A percentile compares a stretch with the other conserved stretches of the same genome.
These are phyloP conservation scores for Lactifluus piperatus DNA, from an alignment of 768 basidiomycete species.

Conservation along the genomic window DNA sequence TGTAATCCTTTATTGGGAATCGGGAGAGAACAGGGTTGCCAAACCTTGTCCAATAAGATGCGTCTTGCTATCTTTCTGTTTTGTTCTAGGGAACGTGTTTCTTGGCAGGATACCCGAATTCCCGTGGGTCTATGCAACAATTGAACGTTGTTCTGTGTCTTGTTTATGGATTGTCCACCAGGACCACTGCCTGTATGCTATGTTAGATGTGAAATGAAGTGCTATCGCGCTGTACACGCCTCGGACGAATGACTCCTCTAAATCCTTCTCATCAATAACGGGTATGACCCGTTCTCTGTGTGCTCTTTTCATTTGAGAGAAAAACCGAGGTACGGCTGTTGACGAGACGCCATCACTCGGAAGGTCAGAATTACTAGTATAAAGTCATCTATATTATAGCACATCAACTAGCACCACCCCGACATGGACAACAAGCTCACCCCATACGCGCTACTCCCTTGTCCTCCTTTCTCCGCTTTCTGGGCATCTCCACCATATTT, in stretches of 20 bases:
- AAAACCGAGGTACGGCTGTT: slow-evolving; percentile 35
- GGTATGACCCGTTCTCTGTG: slow-evolving; percentile 57
- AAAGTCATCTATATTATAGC: slow-evolving; percentile 21
- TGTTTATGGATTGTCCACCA: slow-evolving; percentile 96
- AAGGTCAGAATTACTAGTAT: slow-evolving; percentile 16
- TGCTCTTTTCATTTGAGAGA: slow-evolving; percentile 63
- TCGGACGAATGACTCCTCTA: slow-evolving; percentile 84
- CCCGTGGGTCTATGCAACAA: slow-evolving; percentile 85
- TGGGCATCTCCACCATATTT: slow-evolving; percentile 39
- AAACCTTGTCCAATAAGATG: slow-evolving; percentile 63
- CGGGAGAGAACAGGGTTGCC: background rate
- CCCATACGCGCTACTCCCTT: background rate
- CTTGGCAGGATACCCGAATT: slow-evolving; percentile 78
- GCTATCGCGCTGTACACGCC: slow-evolving; percentile 38
- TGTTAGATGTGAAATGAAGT: slow-evolving; percentile 6
- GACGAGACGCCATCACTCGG: slow-evolving; percentile 10
- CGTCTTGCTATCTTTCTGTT: slow-evolving; percentile 75
- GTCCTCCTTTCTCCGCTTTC: slow-evolving; percentile 25
- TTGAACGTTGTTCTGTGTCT: slow-evolving; percentile 87
- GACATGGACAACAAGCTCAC: slow-evolving; percentile 7
- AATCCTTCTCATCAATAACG: slow-evolving; percentile 63
- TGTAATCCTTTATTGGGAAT: background rate
- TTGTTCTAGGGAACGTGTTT: slow-evolving; percentile 72
- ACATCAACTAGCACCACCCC: slow-evolving; percentile 1
- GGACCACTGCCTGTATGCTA: slow-evolving; percentile 66